Base-by-base conservation (phyloP, 305 asterid species). In the Striga hermonthica region DNA sequence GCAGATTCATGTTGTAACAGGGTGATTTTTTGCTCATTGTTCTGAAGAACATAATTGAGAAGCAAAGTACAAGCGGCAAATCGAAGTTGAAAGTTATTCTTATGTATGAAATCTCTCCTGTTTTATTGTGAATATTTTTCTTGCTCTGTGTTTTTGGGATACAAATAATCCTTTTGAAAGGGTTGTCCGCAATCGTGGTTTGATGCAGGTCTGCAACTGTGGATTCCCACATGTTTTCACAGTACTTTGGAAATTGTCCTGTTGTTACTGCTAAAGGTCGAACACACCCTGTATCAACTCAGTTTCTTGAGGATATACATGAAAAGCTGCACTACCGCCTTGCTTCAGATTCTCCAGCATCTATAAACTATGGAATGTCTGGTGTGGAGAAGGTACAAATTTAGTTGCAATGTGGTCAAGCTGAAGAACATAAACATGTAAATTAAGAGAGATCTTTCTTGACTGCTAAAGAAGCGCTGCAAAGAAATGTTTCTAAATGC, bases 21-120 rank as follows among this genome's bases (percentile, higher is more conserved):
- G 98, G 98, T 68, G 98, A 92, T 80, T 92, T 92, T 80, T 84
- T 92, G 79, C 98, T 92, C 76, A 87, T 89, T 78, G 74, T 89
- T 72, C 76, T 92, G 70, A 89, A 86, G 90, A 84, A 81, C 70
- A 85, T 92, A 83, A 80, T 92, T 75, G 95, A 92, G 84, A 87
- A 81, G 91, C 95, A 79, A 76, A 74, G 78, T 76, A 75, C 81
- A 64, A 62, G 66, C 37, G 67, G 85, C 69, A 78, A 76, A 35
- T 59, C 91, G 13, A 84, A 80, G 71, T 77, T 92, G 84, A 92
- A 92, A 84, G 89, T 92, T 74, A 79, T 89, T 83, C 97, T 92
- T 66, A 92, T 92, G 98, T 92, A 87, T 79, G 74, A 65, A 65
- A 58, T 73, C 47, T 45, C n/a, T 55, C 31, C 60, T 62, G 40